Evolutionary conservation across 306 rosid genomes (phyloP).

Genomic region (Mucuna pruriens): DNA sequence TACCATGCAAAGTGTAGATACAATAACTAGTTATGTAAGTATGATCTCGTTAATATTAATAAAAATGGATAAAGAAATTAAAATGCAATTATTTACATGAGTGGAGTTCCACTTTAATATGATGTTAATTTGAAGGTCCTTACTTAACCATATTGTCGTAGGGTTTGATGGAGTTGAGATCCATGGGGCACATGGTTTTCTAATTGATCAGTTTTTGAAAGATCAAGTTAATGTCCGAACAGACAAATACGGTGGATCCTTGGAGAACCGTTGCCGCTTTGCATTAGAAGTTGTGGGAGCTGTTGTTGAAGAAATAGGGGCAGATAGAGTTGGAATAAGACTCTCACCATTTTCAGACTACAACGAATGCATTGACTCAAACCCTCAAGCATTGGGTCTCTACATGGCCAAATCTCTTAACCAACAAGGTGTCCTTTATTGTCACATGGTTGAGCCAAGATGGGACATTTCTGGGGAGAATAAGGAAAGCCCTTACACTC

Average conservation of each 20-base stretch:
- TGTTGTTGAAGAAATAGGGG: conserved; percentile 50
- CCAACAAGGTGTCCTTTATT: too few species aligned
- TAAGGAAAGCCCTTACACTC: conserved; percentile 23
- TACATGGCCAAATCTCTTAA: conserved; percentile 43
- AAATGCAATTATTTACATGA: neutral
- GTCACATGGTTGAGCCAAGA: too few species aligned
- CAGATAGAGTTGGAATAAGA: conserved; percentile 53
- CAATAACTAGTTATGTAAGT: too few species aligned
- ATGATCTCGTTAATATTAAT: too few species aligned
- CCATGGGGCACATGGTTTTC: conserved; percentile 57
- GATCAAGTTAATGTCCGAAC: conserved; percentile 53
- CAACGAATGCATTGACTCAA: conserved; percentile 46
- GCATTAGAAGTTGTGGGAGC: conserved; percentile 49
- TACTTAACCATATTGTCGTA: neutral
- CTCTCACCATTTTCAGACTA: conserved; percentile 51
- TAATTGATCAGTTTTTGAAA: conserved; percentile 57
- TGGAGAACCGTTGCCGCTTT: conserved; percentile 57
- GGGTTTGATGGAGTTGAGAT: conserved; percentile 69
- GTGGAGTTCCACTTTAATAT: neutral
- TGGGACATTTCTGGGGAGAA: neutral
- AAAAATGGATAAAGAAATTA: too few species aligned
- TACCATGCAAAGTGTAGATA: too few species aligned
- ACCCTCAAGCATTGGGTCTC: conserved; percentile 49
- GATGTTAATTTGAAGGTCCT: neutral
- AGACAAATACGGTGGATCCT: conserved; percentile 60